Conservation (phyloP, 306 rosid genomes). For the Malus fusca region DNA sequence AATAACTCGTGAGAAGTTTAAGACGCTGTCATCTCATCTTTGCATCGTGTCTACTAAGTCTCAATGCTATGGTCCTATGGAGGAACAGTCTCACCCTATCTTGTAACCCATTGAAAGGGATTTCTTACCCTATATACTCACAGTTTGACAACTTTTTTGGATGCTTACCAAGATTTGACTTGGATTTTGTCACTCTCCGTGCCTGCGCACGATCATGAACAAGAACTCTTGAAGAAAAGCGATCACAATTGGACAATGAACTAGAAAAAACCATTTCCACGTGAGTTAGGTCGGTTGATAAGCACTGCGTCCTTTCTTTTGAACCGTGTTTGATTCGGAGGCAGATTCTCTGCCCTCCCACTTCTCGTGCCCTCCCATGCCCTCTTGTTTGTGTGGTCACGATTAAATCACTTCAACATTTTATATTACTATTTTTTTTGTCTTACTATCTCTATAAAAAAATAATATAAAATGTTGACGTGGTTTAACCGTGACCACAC, state of each 20-base stretch:
- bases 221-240: not conserved
- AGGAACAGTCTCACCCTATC: not conserved
- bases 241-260: not conserved
- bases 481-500: too few species aligned
- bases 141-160: conserved; percentile 25
- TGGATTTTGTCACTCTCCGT: conserved; percentile 6
- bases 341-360: too few species aligned
- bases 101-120: conserved; percentile 25
- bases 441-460: too few species aligned
- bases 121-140: conserved; percentile 10
- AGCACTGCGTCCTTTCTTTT: not conserved
- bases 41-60: too few species aligned
- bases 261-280: not conserved
- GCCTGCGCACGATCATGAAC: conserved; percentile 28
- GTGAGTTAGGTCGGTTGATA: not conserved
- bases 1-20: too few species aligned
- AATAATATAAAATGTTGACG: too few species aligned
- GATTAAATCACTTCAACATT: too few species aligned
- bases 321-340: not conserved
- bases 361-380: too few species aligned
- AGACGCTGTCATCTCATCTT: too few species aligned
- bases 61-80: too few species aligned
- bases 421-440: too few species aligned
- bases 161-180: conserved; percentile 28
- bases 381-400: too few species aligned